A percentile compares a stretch with the other conserved stretches of the same genome.
Conservation (phyloP, 495 filamentous ascomycete species). For the Aspergillus kassunensis region DNA sequence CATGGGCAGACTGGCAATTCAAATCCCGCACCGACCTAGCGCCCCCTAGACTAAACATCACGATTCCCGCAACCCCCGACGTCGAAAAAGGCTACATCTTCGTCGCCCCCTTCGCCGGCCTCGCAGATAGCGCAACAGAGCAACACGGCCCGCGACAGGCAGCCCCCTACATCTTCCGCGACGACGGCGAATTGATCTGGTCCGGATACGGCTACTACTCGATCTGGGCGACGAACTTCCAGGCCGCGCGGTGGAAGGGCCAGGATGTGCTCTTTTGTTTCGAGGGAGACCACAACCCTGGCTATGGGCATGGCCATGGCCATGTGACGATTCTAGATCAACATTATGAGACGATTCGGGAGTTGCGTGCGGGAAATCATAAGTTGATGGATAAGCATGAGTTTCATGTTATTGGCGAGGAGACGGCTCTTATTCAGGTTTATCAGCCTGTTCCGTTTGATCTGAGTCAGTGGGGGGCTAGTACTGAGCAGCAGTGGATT, state of each 20-base stretch:
- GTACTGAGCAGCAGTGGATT: slow-evolving; percentile 38
- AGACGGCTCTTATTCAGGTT: slow-evolving; percentile 37
- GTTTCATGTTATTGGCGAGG: slow-evolving; percentile 46
- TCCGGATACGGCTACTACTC: slow-evolving; percentile 52
- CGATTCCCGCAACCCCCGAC: slow-evolving; percentile 45
- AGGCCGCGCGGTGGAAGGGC: slow-evolving; percentile 45
- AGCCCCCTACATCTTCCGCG: slow-evolving; percentile 52
- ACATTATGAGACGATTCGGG: slow-evolving; percentile 51
- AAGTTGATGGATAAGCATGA: slow-evolving; percentile 53
- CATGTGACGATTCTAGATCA: slow-evolving; percentile 49
- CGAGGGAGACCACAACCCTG: slow-evolving; percentile 51
- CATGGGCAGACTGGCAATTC: slow-evolving; percentile 52
- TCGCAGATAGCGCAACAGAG: slow-evolving; percentile 31
- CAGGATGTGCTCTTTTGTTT: slow-evolving; percentile 51
- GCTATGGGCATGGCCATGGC: slow-evolving; percentile 51
- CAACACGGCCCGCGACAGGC: slow-evolving; percentile 51
- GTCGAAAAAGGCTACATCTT: slow-evolving; percentile 53
- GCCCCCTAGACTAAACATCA: slow-evolving; percentile 53
- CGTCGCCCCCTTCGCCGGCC: slow-evolving; percentile 51
- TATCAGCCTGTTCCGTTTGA: slow-evolving; percentile 37
- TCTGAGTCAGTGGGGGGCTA: slow-evolving; percentile 33
- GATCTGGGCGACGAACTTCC: slow-evolving; percentile 50
- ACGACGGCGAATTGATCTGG: slow-evolving; percentile 53
- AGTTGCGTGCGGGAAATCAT: slow-evolving; percentile 50
- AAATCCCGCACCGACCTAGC: slow-evolving; percentile 54